phyloP scores from a whole-genome alignment of 116 monocot species.

The Phalaenopsis hybrid region DNA sequence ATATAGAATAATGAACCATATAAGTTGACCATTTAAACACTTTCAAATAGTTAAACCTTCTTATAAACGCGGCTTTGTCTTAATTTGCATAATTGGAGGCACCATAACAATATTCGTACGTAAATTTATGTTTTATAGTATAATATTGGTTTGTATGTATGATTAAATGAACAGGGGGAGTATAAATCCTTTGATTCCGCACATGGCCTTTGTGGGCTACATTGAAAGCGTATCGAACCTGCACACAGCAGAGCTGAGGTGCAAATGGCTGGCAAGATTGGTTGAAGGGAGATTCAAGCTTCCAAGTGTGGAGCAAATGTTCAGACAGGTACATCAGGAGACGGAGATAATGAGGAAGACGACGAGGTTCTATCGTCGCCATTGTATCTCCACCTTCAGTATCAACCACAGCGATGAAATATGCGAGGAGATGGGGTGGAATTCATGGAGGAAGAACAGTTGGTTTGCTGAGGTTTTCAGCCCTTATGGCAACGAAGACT shows the following conservation, averaged over 20 bases:
- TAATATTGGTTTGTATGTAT: background rate
- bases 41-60: no score
- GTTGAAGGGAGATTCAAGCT: constrained; percentile 51
- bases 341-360: constrained; percentile 63
- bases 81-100: no score
- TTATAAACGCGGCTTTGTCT: no score
- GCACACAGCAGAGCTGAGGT: constrained; percentile 79
- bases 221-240: constrained; percentile 94
- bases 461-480: constrained; percentile 71
- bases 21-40: no score
- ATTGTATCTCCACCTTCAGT: constrained; percentile 93
- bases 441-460: constrained; percentile 52
- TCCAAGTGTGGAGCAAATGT: constrained; percentile 49
- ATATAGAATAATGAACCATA: no score
- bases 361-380: constrained; percentile 81
- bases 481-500: constrained; percentile 75
- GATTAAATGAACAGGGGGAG: constrained; percentile 36
- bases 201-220: constrained; percentile 93
- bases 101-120: no score
- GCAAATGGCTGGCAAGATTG: constrained; percentile 73
- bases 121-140: no score
- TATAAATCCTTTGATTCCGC: constrained; percentile 74
- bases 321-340: constrained; percentile 36
- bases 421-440: constrained; percentile 81
- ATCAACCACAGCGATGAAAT: constrained; percentile 91